A percentile compares a stretch with the other conserved stretches of the same genome.
Conservation (phyloP, 345 rosid genomes). For the Moricandia arvensis region DNA sequence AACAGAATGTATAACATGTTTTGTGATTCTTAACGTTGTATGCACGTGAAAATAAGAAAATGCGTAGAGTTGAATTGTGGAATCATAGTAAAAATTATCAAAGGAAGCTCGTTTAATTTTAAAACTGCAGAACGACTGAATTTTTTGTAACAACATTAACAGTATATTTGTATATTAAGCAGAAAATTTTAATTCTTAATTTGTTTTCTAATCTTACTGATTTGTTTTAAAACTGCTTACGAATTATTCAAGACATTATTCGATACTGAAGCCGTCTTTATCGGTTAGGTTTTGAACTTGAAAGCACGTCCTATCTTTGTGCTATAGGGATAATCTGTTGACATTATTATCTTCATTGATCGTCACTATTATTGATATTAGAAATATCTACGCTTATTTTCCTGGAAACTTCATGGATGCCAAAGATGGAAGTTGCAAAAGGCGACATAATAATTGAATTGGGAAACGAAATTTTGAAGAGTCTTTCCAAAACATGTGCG, state of each 20-base stretch:
- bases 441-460: neutral
- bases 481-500: neutral
- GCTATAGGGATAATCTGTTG: neutral
- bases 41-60: neutral
- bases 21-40: neutral
- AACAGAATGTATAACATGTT: neutral
- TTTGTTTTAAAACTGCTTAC: too few relatives aligned
- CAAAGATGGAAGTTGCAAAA: neutral
- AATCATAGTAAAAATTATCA: neutral
- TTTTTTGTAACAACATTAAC: neutral
- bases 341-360: too few relatives aligned
- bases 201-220: too few relatives aligned
- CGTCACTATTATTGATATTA: neutral
- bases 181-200: too few relatives aligned
- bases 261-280: neutral
- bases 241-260: neutral
- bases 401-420: neutral
- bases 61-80: neutral
- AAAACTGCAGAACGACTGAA: too few relatives aligned
- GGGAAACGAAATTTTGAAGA: neutral
- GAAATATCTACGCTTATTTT: neutral
- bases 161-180: too few relatives aligned
- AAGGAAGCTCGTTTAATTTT: neutral
- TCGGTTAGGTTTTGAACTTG: neutral
- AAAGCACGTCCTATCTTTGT: neutral